Conservation (phyloP, 441 rosid species). For the Manihot esculenta region DNA sequence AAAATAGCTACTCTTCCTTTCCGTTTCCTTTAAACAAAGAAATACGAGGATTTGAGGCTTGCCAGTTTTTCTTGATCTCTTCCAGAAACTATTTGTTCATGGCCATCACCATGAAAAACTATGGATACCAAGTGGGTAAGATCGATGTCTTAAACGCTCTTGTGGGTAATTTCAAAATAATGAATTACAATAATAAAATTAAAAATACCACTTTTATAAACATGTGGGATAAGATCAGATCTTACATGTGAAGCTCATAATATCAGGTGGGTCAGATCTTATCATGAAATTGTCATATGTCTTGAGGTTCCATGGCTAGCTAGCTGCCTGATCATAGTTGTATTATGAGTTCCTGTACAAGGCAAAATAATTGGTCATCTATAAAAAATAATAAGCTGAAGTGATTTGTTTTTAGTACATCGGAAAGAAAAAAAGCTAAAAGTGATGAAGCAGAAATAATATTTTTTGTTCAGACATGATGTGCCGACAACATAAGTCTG, state of each 20-base stretch:
- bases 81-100: not conserved
- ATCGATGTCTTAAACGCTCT: constrained; percentile 22
- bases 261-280: constrained; percentile 30
- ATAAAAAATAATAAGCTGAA: no score
- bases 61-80: not conserved
- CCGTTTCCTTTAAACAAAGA: no score
- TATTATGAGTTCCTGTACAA: not conserved
- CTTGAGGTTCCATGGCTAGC: constrained; percentile 19
- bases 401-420: no score
- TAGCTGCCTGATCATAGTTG: no score
- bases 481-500: constrained; percentile 2
- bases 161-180: constrained; percentile 24
- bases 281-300: constrained; percentile 14
- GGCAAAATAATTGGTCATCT: constrained; percentile 8
- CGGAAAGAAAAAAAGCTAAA: no score
- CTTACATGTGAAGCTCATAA: constrained; percentile 39
- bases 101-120: constrained; percentile 14
- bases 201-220: constrained; percentile 11
- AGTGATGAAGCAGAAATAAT: no score
- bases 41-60: no score
- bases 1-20: not conserved
- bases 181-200: constrained; percentile 2
- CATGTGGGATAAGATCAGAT: constrained; percentile 11
- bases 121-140: constrained; percentile 25
- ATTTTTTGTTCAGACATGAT: not conserved